Evolutionary conservation across 2,329 filamentous ascomycete species (phyloP).

Genomic region (Diaporthe nobilis): DNA sequence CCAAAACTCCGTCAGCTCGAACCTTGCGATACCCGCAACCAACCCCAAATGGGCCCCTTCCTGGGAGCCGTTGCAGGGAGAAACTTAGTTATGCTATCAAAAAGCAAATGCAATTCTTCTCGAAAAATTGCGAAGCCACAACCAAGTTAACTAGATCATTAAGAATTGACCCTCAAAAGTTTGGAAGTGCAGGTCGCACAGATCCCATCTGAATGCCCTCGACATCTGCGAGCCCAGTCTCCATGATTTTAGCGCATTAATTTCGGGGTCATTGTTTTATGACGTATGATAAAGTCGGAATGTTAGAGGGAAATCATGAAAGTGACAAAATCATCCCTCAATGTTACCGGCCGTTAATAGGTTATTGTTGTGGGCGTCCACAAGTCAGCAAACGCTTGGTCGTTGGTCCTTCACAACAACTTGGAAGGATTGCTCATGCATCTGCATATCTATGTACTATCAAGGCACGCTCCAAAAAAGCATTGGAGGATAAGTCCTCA

Average conservation of each 20-base stretch:
- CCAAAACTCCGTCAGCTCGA: not conserved
- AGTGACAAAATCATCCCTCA: too few relatives aligned
- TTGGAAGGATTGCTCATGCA: not conserved
- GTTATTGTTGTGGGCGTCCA: too few relatives aligned
- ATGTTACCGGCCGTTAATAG: too few relatives aligned
- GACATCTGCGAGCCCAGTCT: too few relatives aligned
- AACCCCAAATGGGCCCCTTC: not conserved
- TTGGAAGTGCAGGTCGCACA: not conserved
- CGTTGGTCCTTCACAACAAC: not conserved
- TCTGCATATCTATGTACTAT: not conserved
- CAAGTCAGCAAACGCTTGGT: not conserved
- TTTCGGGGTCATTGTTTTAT: too few relatives aligned
- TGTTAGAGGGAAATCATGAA: too few relatives aligned
- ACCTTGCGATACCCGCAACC: not conserved
- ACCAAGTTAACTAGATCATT: not conserved
- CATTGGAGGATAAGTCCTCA: not conserved
- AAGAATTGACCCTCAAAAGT: not conserved
- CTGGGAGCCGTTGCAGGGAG: not conserved
- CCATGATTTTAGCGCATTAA: too few relatives aligned
- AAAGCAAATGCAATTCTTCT: too few relatives aligned
- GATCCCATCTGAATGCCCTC: too few relatives aligned
- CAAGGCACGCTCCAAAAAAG: not conserved
- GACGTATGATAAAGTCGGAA: too few relatives aligned
- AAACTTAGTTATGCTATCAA: not conserved
- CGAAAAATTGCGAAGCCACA: too few relatives aligned